phyloP scores from a whole-genome alignment of 257 asterid species.

The Rauvolfia tetraphylla region DNA sequence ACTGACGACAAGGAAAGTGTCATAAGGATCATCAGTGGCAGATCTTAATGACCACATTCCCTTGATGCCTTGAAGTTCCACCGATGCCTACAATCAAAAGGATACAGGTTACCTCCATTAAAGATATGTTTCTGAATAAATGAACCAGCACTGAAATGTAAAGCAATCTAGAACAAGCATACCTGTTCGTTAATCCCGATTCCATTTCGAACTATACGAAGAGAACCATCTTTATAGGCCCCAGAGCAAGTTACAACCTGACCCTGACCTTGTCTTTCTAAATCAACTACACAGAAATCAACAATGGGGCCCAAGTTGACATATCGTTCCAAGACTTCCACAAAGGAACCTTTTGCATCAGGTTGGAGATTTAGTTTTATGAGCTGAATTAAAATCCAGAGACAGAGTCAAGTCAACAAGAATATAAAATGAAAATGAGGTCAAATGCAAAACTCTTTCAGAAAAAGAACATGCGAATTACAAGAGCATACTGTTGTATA shows the following conservation, averaged over 20 bases:
- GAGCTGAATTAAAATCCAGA: constrained; percentile 47
- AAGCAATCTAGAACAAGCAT: constrained; percentile 9
- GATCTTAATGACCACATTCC: constrained; percentile 95
- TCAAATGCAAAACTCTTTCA: not conserved
- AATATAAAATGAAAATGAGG: constrained; percentile 6
- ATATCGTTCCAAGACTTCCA: constrained; percentile 82
- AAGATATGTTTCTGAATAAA: not conserved
- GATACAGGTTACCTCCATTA: constrained; percentile 6
- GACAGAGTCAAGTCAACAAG: constrained; percentile 14
- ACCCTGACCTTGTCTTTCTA: constrained; percentile 98
- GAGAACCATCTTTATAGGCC: constrained; percentile 90
- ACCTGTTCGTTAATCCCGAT: constrained; percentile 95
- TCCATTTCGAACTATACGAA: constrained; percentile 89
- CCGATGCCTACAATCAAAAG: constrained; percentile 65
- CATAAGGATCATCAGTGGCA: constrained; percentile 81
- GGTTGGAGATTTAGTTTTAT: constrained; percentile 81
- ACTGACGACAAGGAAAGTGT: constrained; percentile 89
- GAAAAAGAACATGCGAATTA: not conserved
- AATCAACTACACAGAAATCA: constrained; percentile 90
- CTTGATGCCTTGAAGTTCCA: constrained; percentile 94
- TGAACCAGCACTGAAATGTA: not conserved
- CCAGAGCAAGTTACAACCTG: constrained; percentile 99
- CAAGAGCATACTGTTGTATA: not conserved
- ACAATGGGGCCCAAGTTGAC: constrained; percentile 95
- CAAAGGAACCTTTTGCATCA: constrained; percentile 78